Evolutionary conservation across 768 basidiomycete genomes (phyloP).

Genomic region (Boletus subcaerulescens): DNA sequence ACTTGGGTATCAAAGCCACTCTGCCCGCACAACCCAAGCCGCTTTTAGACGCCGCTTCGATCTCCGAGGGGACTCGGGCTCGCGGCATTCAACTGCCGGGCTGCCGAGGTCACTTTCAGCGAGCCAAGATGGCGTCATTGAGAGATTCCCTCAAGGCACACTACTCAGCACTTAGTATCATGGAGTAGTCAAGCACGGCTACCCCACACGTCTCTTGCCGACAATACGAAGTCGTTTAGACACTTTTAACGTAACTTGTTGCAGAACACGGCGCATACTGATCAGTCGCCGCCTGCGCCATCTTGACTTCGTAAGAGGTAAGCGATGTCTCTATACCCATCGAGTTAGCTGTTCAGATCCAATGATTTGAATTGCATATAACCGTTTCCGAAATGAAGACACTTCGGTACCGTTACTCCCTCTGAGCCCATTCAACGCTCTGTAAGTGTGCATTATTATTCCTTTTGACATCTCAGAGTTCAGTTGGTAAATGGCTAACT

Average conservation of each 20-base stretch:
- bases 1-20: conserved; percentile 32
- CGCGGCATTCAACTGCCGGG: conserved; percentile 23
- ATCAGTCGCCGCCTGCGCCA: neutral
- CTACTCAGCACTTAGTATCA: neutral
- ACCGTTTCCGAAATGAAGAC: conserved; percentile 17
- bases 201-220: neutral
- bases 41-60: conserved; percentile 26
- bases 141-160: neutral
- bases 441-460: too few species aligned
- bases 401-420: neutral
- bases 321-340: too few species aligned
- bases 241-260: neutral
- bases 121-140: neutral
- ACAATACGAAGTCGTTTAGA: neutral
- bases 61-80: conserved; percentile 10
- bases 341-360: too few species aligned
- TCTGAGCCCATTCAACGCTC: too few species aligned
- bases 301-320: neutral
- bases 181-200: neutral
- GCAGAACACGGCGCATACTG: neutral
- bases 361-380: neutral
- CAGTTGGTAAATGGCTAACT: too few species aligned
- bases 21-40: conserved; percentile 29
- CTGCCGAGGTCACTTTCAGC: conserved; percentile 12
- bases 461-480: too few species aligned